Evolutionary conservation across 768 basidiomycete genomes (phyloP).

Genomic region (Albatrellus ellisii): DNA sequence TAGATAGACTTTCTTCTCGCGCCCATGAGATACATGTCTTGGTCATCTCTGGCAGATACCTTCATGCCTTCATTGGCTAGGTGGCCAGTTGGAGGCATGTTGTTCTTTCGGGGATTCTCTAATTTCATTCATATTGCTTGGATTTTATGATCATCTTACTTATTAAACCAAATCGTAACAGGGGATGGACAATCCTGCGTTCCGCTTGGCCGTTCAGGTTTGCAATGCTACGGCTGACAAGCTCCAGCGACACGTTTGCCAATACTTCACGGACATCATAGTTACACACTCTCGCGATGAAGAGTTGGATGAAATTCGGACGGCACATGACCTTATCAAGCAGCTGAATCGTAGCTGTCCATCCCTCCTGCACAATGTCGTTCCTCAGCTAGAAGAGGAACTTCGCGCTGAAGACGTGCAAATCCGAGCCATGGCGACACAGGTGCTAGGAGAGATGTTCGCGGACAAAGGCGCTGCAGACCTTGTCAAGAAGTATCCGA

Average conservation of each 20-base stretch:
- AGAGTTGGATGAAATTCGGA: constrained; percentile 62
- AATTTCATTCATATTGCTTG: neutral
- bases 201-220: constrained; percentile 73
- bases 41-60: too few species aligned
- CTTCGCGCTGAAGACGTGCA: constrained; percentile 61
- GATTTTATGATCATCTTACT: neutral
- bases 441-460: constrained; percentile 85
- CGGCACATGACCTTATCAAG: constrained; percentile 78
- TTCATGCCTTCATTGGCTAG: too few species aligned
- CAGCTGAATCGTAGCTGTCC: constrained; percentile 73
- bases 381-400: constrained; percentile 89
- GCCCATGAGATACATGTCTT: too few species aligned
- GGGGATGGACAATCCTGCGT: constrained; percentile 63
- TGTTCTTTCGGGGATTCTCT: too few species aligned
- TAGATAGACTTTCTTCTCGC: neutral
- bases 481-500: constrained; percentile 65
- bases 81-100: too few species aligned
- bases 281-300: constrained; percentile 38
- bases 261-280: constrained; percentile 89
- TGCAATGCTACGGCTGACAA: constrained; percentile 78
- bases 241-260: constrained; percentile 78
- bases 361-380: constrained; percentile 71
- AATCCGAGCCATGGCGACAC: constrained; percentile 70
- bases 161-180: constrained; percentile 17
- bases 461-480: constrained; percentile 62